Base-by-base conservation (phyloP, 805 yeast genomes). In the Barnettozyma populi region DNA sequence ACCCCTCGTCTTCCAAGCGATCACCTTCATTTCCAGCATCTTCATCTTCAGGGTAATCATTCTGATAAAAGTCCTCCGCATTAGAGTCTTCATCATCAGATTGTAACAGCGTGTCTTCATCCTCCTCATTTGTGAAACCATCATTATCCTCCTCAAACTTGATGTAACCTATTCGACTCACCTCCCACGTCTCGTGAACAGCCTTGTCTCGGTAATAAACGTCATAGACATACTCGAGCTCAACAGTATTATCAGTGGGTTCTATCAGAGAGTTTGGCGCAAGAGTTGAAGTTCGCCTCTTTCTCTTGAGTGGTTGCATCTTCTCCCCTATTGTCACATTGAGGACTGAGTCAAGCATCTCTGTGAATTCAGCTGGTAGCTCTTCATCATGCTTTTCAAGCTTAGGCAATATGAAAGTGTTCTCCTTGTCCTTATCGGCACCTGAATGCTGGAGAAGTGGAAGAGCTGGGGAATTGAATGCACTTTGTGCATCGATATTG, bases 11-110 rank as follows among this genome's bases (percentile, higher is more conserved):
- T 9, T 49, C 57, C 3, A 55, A 46, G 23, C 46, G 55, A n/a
- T 56, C 54, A 23, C 48, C 54, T 4, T 52, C 48, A 18, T 54
- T 50, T n/a, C 57, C 60, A 2, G 80, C 89, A 57, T 86, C 92
- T 53, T 89, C 97, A 60, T 90, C 97, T 41, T 89, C 96, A 0
- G 98, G 98, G 60, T 92, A 92, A 60, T 92, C 98, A 65, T 94
- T 92, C 57, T 81, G 80, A 62, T 92, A 92, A 60, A 82, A 90
- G 47, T 86, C 89, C 67, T 92, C 99, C 19, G 96, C 96, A 60
- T 86, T 86, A 0, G 94, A 85, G 60, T 86, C 95, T 52, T 86
- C 92, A 57, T 86, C 89, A 54, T 85, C 94, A 0, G 88, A 75
- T 9, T 65, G 56, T 9, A 57, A 64, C n/a, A 65, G 63, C 5